Evolutionary conservation across 2,329 filamentous ascomycete genomes (phyloP), one percentile per base, ranked within the genome.

Genomic region (Pestalotiopsis sp.): DNA sequence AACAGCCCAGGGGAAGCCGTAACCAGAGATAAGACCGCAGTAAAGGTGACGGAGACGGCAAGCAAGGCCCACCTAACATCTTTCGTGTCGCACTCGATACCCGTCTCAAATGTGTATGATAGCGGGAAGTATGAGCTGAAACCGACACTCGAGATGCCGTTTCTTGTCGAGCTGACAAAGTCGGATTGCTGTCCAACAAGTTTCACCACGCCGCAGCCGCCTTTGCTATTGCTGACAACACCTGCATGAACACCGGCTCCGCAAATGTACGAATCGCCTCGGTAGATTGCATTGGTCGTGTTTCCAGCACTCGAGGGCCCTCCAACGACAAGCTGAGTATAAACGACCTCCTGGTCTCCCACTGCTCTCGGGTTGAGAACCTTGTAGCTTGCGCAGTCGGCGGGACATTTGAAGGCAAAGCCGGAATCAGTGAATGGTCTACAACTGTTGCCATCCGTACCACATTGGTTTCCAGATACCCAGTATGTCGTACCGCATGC

Each of bases 101-200:
- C 86, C 4, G 84, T 80, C 4, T 93, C 81, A 73, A 99, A 98
- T 20, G 88, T 89, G 78, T 93, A 98, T 0, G 94, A 91, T 38
- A 93, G 91, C 1, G 96, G 96, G 75, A 99, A 99, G 72, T 93
- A 94, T 0, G 94, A 95, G 71, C 94, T 88, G 77, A 99, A 99
- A 4, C 81, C 87, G 66, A 93, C 84, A 71, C 94, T 97, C 36
- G 84, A 81, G 71, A 98, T 94, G 66, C 92, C 93, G 75, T 97
- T 85, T n/a, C 85, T 85, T 62, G 88, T 86, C 11, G 91, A 90
- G 57, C 87, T 85, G 57, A 86, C 81, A 76, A 90, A 97, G 63
- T 86, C 82, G 67, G 86, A 82, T 68, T 89, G 87, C 67, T 90
- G 86, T 25, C 95, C 95, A 25, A 93, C 85, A 49, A 96, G 85